These are phyloP conservation scores for Phytophthora citrophthora DNA, from an alignment of 352 stramenopile genomes.

Conservation along the genomic window DNA sequence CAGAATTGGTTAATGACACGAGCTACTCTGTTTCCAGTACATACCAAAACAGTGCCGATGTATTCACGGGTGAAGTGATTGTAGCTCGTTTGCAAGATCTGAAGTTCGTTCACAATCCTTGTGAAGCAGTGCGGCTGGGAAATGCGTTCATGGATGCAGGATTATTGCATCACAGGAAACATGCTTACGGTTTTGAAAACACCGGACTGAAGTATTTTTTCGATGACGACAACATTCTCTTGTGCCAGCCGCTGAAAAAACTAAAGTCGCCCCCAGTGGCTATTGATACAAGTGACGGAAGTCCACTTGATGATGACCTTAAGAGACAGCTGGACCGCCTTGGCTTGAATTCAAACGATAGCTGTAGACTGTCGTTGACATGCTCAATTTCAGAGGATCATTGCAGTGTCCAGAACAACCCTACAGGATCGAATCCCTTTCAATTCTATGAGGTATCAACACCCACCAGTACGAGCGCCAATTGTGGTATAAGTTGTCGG, in stretches of 20 bases:
- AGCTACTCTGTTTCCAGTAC: slow-evolving; percentile 30
- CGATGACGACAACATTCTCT: slow-evolving; percentile 45
- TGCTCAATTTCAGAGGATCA: slow-evolving; percentile 22
- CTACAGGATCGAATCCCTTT: slow-evolving; percentile 11
- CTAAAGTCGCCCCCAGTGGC: neutral
- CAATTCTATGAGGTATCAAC: slow-evolving; percentile 7
- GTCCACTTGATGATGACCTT: slow-evolving; percentile 14
- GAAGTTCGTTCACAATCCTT: slow-evolving; percentile 40
- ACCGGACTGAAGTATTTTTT: slow-evolving; percentile 52
- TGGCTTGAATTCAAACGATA: neutral
- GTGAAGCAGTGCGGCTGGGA: slow-evolving; percentile 52
- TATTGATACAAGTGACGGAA: slow-evolving; percentile 6
- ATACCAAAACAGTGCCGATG: slow-evolving; percentile 27
- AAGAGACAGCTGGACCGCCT: slow-evolving; percentile 12
- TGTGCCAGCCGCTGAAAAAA: slow-evolving; percentile 30
- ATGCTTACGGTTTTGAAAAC: slow-evolving; percentile 46
- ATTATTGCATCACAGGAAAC: slow-evolving; percentile 60
- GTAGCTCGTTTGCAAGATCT: slow-evolving; percentile 39
- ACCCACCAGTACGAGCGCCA: neutral
- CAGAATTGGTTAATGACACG: slow-evolving; percentile 36
- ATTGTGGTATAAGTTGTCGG: slow-evolving; percentile 27
- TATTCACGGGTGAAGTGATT: slow-evolving; percentile 32
- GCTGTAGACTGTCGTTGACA: neutral
- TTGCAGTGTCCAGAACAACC: slow-evolving; percentile 23
- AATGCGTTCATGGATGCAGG: slow-evolving; percentile 68